Evolutionary conservation across 495 filamentous ascomycete species (phyloP).

Genomic region (Aspergillus hancockii): DNA sequence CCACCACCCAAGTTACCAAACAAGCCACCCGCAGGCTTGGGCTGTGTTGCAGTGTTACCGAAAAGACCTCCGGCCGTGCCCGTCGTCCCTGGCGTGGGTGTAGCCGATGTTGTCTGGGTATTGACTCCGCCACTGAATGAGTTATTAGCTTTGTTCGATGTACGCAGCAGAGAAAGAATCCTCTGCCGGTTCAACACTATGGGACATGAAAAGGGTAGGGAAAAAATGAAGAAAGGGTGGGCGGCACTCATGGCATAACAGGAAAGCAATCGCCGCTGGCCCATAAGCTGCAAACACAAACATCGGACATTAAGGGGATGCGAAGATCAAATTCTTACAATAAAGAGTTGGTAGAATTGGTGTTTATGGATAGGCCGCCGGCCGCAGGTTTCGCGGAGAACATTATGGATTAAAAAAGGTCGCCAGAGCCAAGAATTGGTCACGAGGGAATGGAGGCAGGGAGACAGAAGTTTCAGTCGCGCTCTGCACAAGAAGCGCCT

Average conservation of each 20-base stretch:
- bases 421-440: conserved; percentile 1
- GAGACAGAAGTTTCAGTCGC: background rate
- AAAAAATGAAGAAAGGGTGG: conserved; percentile 1
- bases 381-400: conserved; percentile 64
- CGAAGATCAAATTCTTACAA: conserved; percentile 52
- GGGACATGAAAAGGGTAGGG: too few relatives aligned
- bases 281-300: background rate
- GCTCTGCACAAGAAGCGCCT: too few relatives aligned
- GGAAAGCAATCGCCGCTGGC: background rate
- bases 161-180: background rate
- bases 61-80: conserved; percentile 40
- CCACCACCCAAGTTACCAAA: conserved; percentile 42
- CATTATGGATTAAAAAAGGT: conserved; percentile 31
- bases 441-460: background rate
- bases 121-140: conserved; percentile 27
- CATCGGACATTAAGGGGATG: background rate
- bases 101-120: conserved; percentile 29
- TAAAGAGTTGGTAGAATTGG: conserved; percentile 69
- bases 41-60: conserved; percentile 36
- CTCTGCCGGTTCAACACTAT: too few relatives aligned
- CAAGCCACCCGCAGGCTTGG: conserved; percentile 46
- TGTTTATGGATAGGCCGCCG: conserved; percentile 73
- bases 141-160: background rate
- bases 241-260: conserved; percentile 2
- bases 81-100: conserved; percentile 30